A percentile compares a stretch with the other conserved stretches of the same genome.
Evolutionary conservation across 2,329 filamentous ascomycete species (phyloP).

Genomic region (Aaosphaeria arxii): DNA sequence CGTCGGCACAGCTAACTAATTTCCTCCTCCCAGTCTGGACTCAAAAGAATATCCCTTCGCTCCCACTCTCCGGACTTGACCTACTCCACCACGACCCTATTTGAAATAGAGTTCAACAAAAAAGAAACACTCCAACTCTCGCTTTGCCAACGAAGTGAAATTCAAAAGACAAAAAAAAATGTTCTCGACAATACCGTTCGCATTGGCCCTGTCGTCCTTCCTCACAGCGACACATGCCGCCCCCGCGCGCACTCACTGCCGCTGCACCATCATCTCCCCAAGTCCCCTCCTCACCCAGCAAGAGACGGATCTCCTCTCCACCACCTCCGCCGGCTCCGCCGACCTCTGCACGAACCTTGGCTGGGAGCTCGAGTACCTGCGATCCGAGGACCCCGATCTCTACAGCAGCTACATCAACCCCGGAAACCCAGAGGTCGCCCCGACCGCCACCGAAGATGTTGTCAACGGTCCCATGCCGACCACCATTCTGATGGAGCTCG

Average conservation of each 20-base stretch:
- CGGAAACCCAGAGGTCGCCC: neutral
- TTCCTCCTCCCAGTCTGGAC: too few relatives aligned
- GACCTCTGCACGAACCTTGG: neutral
- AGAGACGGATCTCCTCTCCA: conserved; percentile 16
- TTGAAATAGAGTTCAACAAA: too few relatives aligned
- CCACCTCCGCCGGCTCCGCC: conserved; percentile 11
- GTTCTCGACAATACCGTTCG: neutral
- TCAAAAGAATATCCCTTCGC: too few relatives aligned
- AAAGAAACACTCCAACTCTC: too few relatives aligned
- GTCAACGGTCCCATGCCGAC: conserved; percentile 14
- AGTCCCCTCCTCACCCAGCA: conserved; percentile 15
- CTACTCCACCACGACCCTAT: too few relatives aligned
- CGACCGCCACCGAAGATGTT: conserved; percentile 5
- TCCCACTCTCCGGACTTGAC: too few relatives aligned
- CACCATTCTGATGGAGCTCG: conserved; percentile 14
- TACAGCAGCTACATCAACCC: neutral
- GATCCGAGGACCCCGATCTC: neutral
- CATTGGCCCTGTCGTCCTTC: neutral
- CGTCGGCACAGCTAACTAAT: too few relatives aligned
- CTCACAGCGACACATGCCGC: conserved; percentile 9
- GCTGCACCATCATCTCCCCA: conserved; percentile 19
- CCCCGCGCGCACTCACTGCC: conserved; percentile 26
- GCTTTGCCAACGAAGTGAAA: too few relatives aligned
- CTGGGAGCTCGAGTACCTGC: neutral
- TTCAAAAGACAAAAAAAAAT: too few relatives aligned